Evolutionary conservation across 208 protist species (phyloP).

Genomic region (Trypanosoma lewisi): DNA sequence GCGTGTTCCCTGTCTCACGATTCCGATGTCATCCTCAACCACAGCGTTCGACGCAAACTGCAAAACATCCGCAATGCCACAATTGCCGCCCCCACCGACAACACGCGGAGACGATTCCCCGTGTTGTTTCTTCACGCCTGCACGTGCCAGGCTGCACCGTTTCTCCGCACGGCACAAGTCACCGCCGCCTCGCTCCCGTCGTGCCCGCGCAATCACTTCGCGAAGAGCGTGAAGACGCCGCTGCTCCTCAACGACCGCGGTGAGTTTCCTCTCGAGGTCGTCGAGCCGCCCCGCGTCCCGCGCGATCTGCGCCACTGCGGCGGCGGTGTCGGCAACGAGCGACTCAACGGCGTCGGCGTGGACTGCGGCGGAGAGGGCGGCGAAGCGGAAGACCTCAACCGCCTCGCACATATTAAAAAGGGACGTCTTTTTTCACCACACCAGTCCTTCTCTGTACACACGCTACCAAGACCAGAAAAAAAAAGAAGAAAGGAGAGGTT

Average conservation of each 20-base stretch:
- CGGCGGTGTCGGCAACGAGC: slow-evolving; percentile 48
- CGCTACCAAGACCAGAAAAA: slow-evolving; percentile 3
- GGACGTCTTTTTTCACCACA: slow-evolving; percentile 5
- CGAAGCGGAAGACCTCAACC: slow-evolving; percentile 55
- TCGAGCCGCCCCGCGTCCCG: slow-evolving; percentile 50
- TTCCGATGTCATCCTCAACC: slow-evolving; percentile 11
- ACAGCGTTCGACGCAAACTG: slow-evolving; percentile 28
- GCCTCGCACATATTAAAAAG: slow-evolving; percentile 16
- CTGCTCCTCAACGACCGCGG: slow-evolving; percentile 39
- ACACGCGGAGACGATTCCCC: neutral
- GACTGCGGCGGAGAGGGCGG: slow-evolving; percentile 65
- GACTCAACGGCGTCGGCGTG: slow-evolving; percentile 73
- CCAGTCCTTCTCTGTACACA: neutral
- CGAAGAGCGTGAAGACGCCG: slow-evolving; percentile 39
- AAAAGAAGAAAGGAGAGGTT: slow-evolving; percentile 7
- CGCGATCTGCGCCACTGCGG: slow-evolving; percentile 45
- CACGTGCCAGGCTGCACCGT: neutral
- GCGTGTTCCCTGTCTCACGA: neutral
- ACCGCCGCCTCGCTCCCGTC: too few species aligned
- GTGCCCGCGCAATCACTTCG: too few species aligned
- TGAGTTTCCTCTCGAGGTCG: slow-evolving; percentile 45
- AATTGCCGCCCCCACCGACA: neutral
- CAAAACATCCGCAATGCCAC: slow-evolving; percentile 16
- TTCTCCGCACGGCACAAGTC: neutral
- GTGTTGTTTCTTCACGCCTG: neutral